Evolutionary conservation across 176 grass and related monocot species (phyloP), one percentile per base, ranked within the genome.

Genomic region (Zoysia pacifica): DNA sequence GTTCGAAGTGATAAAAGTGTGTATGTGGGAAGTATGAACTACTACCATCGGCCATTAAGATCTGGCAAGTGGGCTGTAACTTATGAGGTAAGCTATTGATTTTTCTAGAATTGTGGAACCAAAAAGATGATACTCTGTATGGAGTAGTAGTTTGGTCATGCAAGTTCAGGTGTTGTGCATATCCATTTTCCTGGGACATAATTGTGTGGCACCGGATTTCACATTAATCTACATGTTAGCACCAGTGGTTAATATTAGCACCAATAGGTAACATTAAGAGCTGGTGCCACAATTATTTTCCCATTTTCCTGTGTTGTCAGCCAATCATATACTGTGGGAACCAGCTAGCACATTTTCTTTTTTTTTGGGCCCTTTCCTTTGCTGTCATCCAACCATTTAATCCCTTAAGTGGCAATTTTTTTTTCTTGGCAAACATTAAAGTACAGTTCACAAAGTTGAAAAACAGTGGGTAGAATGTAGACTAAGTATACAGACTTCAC

Each of bases 21-120:
- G 15, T 97, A 97, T 48, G 56, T 97, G 8, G 95, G 95, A 80
- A 97, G 93, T 75, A 94, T 97, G 67, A 97, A 97, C 85, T 97
- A 97, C 79, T 94, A 86, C 74, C 95, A 97, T 74, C 86, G 83
- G 56, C 95, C 95, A 49, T 64, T 97, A 65, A 89, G 95, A 82
- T 78, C 83, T 75, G 95, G 95, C 73, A 98, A 98, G 79, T 98
- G 95, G 95, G 92, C 95, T 20, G 95, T 98, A 45, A 98, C 95
- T 67, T 98, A 94, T 79, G 92, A 94, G 92, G 95, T 98, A 94
- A 82, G 73, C 58, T 73, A 52, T 40, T 70, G 28, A 28, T 72
- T 85, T 70, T 7, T 72, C 18, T 59, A 38, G 73, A 55, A 72
- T 77, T 77, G 5, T 79, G 47, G n/a, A 83, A 46, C 37, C 20